A percentile compares a stretch with the other conserved stretches of the same genome.
Evolutionary conservation across 2,329 filamentous ascomycete genomes (phyloP).

Genomic region (Geoglossum cookeanum): DNA sequence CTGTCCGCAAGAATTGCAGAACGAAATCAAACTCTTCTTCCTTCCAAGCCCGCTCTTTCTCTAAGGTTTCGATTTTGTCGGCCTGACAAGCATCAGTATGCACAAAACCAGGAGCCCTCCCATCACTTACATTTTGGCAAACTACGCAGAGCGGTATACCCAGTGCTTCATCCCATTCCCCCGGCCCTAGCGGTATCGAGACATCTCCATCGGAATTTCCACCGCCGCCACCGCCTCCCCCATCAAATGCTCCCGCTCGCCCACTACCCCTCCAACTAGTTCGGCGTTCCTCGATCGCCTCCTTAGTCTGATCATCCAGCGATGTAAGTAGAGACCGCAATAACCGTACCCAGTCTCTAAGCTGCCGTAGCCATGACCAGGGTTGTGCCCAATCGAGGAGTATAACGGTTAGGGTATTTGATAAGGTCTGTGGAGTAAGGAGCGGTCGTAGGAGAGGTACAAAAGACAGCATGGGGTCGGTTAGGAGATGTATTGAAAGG

Average conservation of each 20-base stretch:
- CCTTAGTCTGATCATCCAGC: conserved; percentile 56
- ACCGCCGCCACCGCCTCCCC: conserved; percentile 15
- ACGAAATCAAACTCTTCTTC: conserved; percentile 95
- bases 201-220: conserved; percentile 38
- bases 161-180: conserved; percentile 82
- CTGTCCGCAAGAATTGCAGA: conserved; percentile 76
- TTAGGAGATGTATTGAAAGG: conserved; percentile 73
- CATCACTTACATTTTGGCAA: conserved; percentile 59
- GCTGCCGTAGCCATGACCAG: conserved; percentile 76
- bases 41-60: conserved; percentile 81
- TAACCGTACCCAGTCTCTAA: conserved; percentile 77
- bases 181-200: conserved; percentile 60
- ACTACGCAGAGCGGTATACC: conserved; percentile 80
- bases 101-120: neutral
- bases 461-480: conserved; percentile 68
- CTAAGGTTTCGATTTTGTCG: conserved; percentile 76
- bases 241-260: conserved; percentile 42
- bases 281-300: conserved; percentile 76
- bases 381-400: conserved; percentile 92
- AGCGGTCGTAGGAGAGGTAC: conserved; percentile 67
- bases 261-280: conserved; percentile 58
- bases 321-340: conserved; percentile 58
- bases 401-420: conserved; percentile 73
- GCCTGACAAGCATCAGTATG: conserved; percentile 29
- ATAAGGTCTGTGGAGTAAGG: conserved; percentile 64